A percentile compares a stretch with the other conserved stretches of the same genome.
Conservation (phyloP, 2,329 filamentous ascomycete species). For the Exophiala calicioides region DNA sequence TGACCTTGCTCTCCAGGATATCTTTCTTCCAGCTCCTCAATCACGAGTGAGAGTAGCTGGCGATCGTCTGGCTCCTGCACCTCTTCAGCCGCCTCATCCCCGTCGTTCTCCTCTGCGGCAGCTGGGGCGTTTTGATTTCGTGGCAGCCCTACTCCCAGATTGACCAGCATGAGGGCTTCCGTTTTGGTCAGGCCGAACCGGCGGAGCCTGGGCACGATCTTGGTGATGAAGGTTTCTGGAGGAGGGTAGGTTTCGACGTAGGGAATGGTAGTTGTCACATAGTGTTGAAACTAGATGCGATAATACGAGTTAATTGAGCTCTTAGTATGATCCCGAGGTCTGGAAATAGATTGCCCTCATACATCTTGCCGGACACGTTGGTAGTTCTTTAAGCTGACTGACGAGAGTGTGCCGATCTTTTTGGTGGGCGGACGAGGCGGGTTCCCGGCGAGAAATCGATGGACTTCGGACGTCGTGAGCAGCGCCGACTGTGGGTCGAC, state of each 20-base stretch:
- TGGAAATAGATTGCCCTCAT: slow-evolving; percentile 13
- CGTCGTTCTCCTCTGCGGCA: slow-evolving; percentile 6
- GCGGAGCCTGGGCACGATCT: slow-evolving; percentile 39
- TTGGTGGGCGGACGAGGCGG: slow-evolving; percentile 37
- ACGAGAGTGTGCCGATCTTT: slow-evolving; percentile 33
- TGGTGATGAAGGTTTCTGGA: slow-evolving; percentile 41
- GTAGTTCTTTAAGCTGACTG: slow-evolving; percentile 47
- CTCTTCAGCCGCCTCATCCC: slow-evolving; percentile 22
- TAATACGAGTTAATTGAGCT: no score
- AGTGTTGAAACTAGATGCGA: slow-evolving; percentile 17
- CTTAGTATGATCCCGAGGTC: no score
- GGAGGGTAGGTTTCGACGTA: slow-evolving; percentile 33
- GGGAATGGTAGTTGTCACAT: slow-evolving; percentile 21
- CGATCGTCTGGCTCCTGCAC: slow-evolving; percentile 16
- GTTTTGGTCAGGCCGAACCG: slow-evolving; percentile 49
- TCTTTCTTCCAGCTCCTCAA: slow-evolving; percentile 31
- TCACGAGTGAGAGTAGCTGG: slow-evolving; percentile 24
- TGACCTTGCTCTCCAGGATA: slow-evolving; percentile 30
- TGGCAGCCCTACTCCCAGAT: slow-evolving; percentile 44
- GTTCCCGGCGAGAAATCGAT: slow-evolving; percentile 43
- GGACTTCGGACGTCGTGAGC: slow-evolving; percentile 48
- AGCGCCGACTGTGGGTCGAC: slow-evolving; percentile 48
- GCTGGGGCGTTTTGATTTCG: slow-evolving; percentile 8
- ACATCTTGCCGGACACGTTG: slow-evolving; percentile 51
- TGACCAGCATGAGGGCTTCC: slow-evolving; percentile 49